A percentile compares a stretch with the other conserved stretches of the same genome.
These are phyloP conservation scores for Cercospora janseana DNA, from an alignment of 2,329 filamentous ascomycete species.

Conservation along the genomic window DNA sequence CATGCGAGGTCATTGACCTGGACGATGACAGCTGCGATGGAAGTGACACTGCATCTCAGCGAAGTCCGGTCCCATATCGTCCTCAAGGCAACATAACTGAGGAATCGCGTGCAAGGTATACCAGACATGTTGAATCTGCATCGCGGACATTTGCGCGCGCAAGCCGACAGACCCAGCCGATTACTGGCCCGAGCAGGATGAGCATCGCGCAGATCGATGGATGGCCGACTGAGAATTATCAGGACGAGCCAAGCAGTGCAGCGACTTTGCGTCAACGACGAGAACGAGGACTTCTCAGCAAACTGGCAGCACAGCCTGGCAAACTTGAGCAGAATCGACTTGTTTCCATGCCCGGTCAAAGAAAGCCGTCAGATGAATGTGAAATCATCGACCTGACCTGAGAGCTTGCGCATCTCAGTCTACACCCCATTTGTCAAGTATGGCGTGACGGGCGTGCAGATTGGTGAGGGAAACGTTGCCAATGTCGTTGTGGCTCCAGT, in stretches of 20 bases:
- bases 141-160: too few species aligned
- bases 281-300: slow-evolving; percentile 7
- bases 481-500: too few species aligned
- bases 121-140: too few species aligned
- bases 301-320: neutral
- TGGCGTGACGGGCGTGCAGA: neutral
- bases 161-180: too few species aligned
- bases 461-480: neutral
- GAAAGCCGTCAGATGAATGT: neutral
- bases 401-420: neutral
- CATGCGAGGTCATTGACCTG: slow-evolving; percentile 9
- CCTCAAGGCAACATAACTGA: too few species aligned
- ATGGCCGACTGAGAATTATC: neutral
- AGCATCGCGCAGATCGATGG: too few species aligned
- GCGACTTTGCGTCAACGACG: slow-evolving; percentile 9
- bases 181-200: too few species aligned
- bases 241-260: slow-evolving; percentile 1
- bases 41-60: neutral
- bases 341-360: neutral
- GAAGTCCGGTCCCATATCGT: neutral
- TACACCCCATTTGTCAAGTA: neutral
- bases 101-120: too few species aligned
- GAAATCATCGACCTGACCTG: slow-evolving; percentile 24
- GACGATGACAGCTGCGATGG: slow-evolving; percentile 1
- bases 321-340: too few species aligned